Percentiles rank a stretch among this genome's conserved stretches.
phyloP scores from a whole-genome alignment of 2,329 filamentous ascomycete species.

The Clonostachys sp. region DNA sequence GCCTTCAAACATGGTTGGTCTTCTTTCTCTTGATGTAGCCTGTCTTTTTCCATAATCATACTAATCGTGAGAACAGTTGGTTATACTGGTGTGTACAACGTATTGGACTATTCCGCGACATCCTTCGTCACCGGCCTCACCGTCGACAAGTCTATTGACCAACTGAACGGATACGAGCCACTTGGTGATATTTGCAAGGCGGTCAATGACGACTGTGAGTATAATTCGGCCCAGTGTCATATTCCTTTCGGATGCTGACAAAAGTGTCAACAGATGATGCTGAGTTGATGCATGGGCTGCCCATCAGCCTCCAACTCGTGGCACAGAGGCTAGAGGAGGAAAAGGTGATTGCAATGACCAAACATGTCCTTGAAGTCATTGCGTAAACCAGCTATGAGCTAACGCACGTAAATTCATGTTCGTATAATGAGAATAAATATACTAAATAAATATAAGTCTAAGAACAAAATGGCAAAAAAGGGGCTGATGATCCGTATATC shows the following conservation, averaged over 20 bases:
- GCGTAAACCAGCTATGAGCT: no score
- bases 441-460: no score
- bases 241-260: not conserved
- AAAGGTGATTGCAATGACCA: slow-evolving; percentile 19
- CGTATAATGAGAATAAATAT: no score
- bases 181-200: slow-evolving; percentile 10
- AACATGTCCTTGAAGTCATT: not conserved
- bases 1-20: slow-evolving; percentile 11
- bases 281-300: slow-evolving; percentile 14
- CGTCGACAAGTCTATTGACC: slow-evolving; percentile 30
- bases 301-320: slow-evolving; percentile 15
- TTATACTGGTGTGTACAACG: not conserved
- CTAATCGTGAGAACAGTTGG: not conserved
- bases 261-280: slow-evolving; percentile 6
- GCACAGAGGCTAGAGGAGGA: slow-evolving; percentile 15
- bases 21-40: slow-evolving; percentile 23
- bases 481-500: no score
- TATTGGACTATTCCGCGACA: slow-evolving; percentile 10
- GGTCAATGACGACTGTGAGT: slow-evolving; percentile 14
- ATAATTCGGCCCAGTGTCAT: slow-evolving; percentile 4
- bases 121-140: slow-evolving; percentile 17
- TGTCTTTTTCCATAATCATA: not conserved
- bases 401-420: no score
- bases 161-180: slow-evolving; percentile 9
- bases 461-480: no score